These are phyloP conservation scores for Gloeostereum incarnatum DNA, from an alignment of 768 basidiomycete species.

Conservation along the genomic window DNA sequence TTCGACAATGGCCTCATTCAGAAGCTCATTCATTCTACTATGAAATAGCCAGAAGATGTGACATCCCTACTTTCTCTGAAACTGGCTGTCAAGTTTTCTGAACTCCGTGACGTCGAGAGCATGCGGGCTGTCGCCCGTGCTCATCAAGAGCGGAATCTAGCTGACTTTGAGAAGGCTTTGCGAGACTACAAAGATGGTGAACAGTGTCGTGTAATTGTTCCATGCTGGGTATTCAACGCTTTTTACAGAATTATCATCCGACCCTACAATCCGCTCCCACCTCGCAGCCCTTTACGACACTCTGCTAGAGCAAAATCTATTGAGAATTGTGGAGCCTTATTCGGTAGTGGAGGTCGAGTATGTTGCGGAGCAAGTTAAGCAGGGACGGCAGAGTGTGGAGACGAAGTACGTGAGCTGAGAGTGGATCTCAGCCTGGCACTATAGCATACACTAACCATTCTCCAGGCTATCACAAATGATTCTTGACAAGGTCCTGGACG, in stretches of 20 bases:
- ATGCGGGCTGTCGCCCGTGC: conserved; percentile 94
- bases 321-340: conserved; percentile 95
- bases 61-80: conserved; percentile 80
- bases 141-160: conserved; percentile 85
- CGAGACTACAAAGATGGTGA: conserved; percentile 77
- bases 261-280: conserved; percentile 93
- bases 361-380: conserved; percentile 81
- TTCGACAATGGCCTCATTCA: neutral
- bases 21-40: conserved; percentile 1
- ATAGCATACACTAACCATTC: neutral
- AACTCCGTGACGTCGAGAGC: conserved; percentile 83
- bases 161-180: conserved; percentile 82
- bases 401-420: conserved; percentile 88
- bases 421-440: conserved; percentile 7
- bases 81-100: conserved; percentile 80
- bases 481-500: conserved; percentile 86
- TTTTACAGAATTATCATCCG: conserved; percentile 80
- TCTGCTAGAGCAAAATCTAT: conserved; percentile 88
- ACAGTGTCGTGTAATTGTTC: conserved; percentile 9
- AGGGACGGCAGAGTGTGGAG: conserved; percentile 84
- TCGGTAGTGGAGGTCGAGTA: conserved; percentile 85
- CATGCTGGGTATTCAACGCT: neutral
- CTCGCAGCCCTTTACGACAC: conserved; percentile 93
- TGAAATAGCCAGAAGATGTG: conserved; percentile 84
- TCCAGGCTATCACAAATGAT: conserved; percentile 94